Base-by-base conservation (phyloP, 1,284 basidiomycete species). In the Ustilago loliicola region DNA sequence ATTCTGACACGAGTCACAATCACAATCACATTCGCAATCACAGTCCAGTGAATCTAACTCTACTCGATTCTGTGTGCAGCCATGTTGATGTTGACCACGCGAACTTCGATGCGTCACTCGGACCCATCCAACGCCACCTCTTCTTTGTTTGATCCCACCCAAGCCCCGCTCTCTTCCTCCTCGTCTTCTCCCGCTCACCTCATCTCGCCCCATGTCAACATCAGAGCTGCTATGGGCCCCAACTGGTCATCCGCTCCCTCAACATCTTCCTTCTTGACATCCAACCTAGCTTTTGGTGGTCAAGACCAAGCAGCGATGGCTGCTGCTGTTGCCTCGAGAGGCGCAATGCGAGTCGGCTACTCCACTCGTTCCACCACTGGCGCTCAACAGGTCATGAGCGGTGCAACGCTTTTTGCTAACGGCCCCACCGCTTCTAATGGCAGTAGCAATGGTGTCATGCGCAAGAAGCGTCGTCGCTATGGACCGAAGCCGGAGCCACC, bases 401-500 rank as follows among this genome's bases (percentile, higher is more conserved):
- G 38, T 15, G 2, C 61, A 4, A 47, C 23, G 0, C 30, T 65
- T 2, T 67, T 64, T 17, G 53, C 50, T 6, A 56, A 51, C 21
- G 55, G 51, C 10, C 8, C 52, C 0, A 13, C 50, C 10, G 23
- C 32, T 27, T 29, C 5, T 17, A 53, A 23, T 10, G 50, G 56
- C 21, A 32, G 25, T n/a, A 34, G 23, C 19, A 48, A 40, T 9
- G 53, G 47, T 19, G 30, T 42, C 25, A 29, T 50, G n/a, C 71
- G 71, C 32, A 73, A 68, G 54, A 71, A 66, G 62, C 74, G 74
- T 34, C 64, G 74, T 47, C 61, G 64, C 3, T 77, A 77, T 30
- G 74, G 76, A 25, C 64, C 76, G 3, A 73, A 73, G 36, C 76
- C 76, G 2, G 57, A 73, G 27, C 76, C 76, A 1, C 76, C 76